Percentiles rank a stretch among this genome's conserved stretches.
Conservation (phyloP, 2,329 filamentous ascomycete genomes). For the Aspergillus fumigatiaffinis region DNA sequence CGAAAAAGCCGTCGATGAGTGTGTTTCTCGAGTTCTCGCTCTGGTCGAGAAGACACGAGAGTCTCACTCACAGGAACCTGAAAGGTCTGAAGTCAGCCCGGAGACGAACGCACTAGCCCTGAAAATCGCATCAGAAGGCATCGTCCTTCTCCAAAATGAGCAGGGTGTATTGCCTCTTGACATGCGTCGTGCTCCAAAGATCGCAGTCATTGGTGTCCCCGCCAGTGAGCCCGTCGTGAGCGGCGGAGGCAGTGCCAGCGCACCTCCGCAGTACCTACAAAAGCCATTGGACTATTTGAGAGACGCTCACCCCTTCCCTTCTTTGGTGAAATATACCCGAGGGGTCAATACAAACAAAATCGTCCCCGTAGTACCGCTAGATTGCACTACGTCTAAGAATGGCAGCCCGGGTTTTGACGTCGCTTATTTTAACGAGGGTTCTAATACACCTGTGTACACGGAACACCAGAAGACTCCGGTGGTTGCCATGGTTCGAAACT, state of each 20-base stretch:
- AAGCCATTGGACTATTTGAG: conserved; percentile 5
- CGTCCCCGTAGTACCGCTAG: neutral
- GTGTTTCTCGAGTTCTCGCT: neutral
- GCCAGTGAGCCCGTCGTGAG: conserved; percentile 4
- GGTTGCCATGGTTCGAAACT: conserved; percentile 6
- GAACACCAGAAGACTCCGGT: conserved; percentile 4
- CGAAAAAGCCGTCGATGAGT: neutral
- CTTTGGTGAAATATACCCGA: conserved; percentile 1
- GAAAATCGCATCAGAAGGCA: no score
- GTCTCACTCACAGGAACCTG: no score
- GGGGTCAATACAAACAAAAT: conserved; percentile 7
- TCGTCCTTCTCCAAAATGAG: no score
- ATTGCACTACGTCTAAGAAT: neutral
- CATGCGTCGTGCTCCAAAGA: no score
- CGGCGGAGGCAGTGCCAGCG: conserved; percentile 8
- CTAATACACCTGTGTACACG: neutral
- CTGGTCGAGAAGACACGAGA: no score
- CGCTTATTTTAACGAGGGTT: conserved; percentile 1
- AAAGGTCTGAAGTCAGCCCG: no score
- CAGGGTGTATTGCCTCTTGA: no score
- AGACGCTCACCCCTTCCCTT: conserved; percentile 5
- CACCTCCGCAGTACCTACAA: conserved; percentile 11
- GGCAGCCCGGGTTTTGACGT: conserved; percentile 2
- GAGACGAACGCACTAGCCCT: no score
- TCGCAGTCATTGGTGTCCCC: neutral